Base-by-base conservation (phyloP, 1,139 yeast species). In the Candida gigantensis region DNA sequence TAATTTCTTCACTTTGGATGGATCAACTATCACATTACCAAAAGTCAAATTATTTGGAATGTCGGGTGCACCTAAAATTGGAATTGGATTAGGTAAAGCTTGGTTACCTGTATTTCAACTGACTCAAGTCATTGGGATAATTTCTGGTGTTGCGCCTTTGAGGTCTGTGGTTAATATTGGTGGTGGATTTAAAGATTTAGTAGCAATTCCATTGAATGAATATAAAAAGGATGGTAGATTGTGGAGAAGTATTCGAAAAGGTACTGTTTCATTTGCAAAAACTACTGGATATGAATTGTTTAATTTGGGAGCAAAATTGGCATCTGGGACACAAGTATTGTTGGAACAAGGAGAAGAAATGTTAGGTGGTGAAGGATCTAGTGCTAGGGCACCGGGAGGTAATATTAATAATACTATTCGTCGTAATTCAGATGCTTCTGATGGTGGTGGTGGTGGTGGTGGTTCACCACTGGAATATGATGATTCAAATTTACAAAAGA, bases 71-170 rank as follows among this genome's bases (percentile, higher is more conserved):
- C 74, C 81, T 1, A 73, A 75, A 20, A 57, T 92, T 12, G 76
- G 79, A 3, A 53, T 57, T 10, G 59, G 72, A 18, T 66, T 94
- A 30, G 81, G 80, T 39, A 75, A 74, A 11, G 68, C 78, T 4
- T 92, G 97, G 96, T 77, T 83, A 53, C 96, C 96, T 0, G 92
- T 88, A 53, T 86, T 94, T 41, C 80, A 81, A 36, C 70, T 77
- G 21, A 82, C 83, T 17, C 97, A 92, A 58, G 62, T 92, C 10
- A 76, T 81, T 10, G 90, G 89, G 8, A 81, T 94, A 5, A 58
- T 90, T 19, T 79, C 90, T 0, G 98, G 98, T 0, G 65, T 92
- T 19, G 82, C 94, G 0, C 90, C 97, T 0, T 75, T 92, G 4
- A 73, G 84, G 46, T 82, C 96, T 0, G 62, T 89, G 25, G 83